Evolutionary conservation across 2,329 filamentous ascomycete genomes (phyloP).

Genomic region (Fusarium virguliforme): DNA sequence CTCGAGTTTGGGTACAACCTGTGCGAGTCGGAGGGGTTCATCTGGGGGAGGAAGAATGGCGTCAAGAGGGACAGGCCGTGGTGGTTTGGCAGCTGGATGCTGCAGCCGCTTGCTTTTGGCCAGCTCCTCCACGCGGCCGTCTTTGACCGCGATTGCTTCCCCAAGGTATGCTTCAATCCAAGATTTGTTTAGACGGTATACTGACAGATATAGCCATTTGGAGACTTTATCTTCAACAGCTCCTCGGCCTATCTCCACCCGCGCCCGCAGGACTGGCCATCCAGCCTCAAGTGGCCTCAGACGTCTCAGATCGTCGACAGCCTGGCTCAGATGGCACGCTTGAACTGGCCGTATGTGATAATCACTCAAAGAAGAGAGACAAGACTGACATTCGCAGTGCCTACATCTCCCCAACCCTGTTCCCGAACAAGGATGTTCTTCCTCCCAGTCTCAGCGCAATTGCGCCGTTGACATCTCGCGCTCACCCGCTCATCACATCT

Average conservation of each 20-base stretch:
- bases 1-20: slow-evolving; percentile 91
- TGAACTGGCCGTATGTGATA: slow-evolving; percentile 83
- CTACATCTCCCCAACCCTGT: slow-evolving; percentile 89
- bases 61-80: slow-evolving; percentile 76
- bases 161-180: slow-evolving; percentile 64
- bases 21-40: slow-evolving; percentile 80
- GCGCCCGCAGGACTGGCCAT: slow-evolving; percentile 78
- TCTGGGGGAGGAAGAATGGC: slow-evolving; percentile 73
- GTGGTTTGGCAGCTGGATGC: slow-evolving; percentile 89
- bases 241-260: slow-evolving; percentile 85
- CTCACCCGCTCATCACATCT: slow-evolving; percentile 88
- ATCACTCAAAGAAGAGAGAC: too few species aligned
- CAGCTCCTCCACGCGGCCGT: slow-evolving; percentile 84
- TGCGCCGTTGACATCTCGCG: slow-evolving; percentile 83
- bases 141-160: slow-evolving; percentile 83
- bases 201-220: slow-evolving; percentile 52
- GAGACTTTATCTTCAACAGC: slow-evolving; percentile 75
- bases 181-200: neutral
- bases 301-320: slow-evolving; percentile 84
- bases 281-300: slow-evolving; percentile 79
- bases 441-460: slow-evolving; percentile 77
- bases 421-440: slow-evolving; percentile 79
- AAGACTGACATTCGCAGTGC: slow-evolving; percentile 63
- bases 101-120: slow-evolving; percentile 83
- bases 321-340: slow-evolving; percentile 83